A percentile compares a stretch with the other conserved stretches of the same genome.
Conservation (phyloP, 1,284 basidiomycete species). For the Ustilago lituana region DNA sequence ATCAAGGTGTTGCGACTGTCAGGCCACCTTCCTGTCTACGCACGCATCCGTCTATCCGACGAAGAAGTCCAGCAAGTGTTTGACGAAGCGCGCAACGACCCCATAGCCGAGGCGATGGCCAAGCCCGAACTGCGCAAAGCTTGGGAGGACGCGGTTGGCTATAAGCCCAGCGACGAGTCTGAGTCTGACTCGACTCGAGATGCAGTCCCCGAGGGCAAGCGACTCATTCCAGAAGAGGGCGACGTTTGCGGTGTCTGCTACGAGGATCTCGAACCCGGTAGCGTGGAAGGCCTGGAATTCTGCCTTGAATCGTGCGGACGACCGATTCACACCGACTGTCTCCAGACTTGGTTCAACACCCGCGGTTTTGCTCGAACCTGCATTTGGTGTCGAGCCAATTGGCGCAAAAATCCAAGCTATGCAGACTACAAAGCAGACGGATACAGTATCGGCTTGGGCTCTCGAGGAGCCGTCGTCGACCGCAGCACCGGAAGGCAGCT, state of each 20-base stretch:
- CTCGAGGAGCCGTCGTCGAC: slow-evolving; percentile 24
- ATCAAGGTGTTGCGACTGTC: slow-evolving; percentile 40
- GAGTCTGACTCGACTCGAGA: neutral
- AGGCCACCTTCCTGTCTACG: slow-evolving; percentile 24
- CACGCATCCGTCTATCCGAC: slow-evolving; percentile 3
- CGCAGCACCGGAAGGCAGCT: slow-evolving; percentile 19
- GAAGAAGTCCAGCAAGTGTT: slow-evolving; percentile 23
- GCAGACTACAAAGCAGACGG: slow-evolving; percentile 8
- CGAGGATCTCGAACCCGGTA: slow-evolving; percentile 39
- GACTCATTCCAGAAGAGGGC: slow-evolving; percentile 31
- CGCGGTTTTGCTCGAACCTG: slow-evolving; percentile 25
- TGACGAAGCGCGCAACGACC: slow-evolving; percentile 19
- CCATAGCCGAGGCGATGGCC: slow-evolving; percentile 30
- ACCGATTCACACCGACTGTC: slow-evolving; percentile 42
- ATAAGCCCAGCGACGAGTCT: slow-evolving; percentile 2
- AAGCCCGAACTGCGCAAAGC: slow-evolving; percentile 29
- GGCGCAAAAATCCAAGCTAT: slow-evolving; percentile 13
- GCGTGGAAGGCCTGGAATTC: slow-evolving; percentile 36
- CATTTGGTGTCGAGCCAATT: slow-evolving; percentile 43
- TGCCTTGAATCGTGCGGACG: slow-evolving; percentile 44
- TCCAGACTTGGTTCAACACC: slow-evolving; percentile 36
- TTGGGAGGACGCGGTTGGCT: slow-evolving; percentile 36
- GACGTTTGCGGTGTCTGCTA: slow-evolving; percentile 48
- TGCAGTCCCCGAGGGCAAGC: slow-evolving; percentile 10
- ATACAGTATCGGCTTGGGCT: slow-evolving; percentile 28